phyloP scores from a whole-genome alignment of 257 asterid species.

The Euphrasia confusa region DNA sequence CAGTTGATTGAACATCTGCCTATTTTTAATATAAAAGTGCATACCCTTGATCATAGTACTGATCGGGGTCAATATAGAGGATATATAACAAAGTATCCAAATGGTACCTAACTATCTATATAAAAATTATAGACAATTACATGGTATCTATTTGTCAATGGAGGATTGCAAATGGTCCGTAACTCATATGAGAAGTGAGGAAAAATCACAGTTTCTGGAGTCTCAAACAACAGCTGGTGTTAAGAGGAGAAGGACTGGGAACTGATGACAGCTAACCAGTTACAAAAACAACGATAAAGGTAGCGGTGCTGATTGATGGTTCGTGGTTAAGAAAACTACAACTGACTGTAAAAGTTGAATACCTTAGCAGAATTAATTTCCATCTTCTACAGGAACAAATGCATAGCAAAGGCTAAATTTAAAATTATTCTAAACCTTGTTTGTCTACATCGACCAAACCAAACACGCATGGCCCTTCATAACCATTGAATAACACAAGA shows the following conservation, averaged over 20 bases:
- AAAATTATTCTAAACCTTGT: constrained; percentile 14
- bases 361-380: constrained; percentile 7
- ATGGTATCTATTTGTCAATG: constrained; percentile 1
- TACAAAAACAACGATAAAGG: not conserved
- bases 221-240: not conserved
- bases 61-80: constrained; percentile 7
- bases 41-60: not conserved
- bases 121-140: not conserved
- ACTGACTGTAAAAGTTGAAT: not conserved
- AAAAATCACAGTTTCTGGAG: constrained; percentile 3
- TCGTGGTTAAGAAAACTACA: not conserved
- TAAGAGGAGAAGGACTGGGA: not conserved
- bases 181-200: not conserved
- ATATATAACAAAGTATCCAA: constrained; percentile 16
- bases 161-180: not conserved
- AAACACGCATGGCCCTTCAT: constrained; percentile 19
- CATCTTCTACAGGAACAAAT: constrained; percentile 14
- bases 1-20: not conserved
- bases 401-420: constrained; percentile 17
- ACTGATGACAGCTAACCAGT: constrained; percentile 7
- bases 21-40: constrained; percentile 8
- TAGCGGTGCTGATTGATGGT: not conserved
- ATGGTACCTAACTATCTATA: not conserved
- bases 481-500: constrained; percentile 15
- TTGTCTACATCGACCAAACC: constrained; percentile 25